phyloP scores from a whole-genome alignment of 208 protist genomes.

The Angomonas ambiguus region DNA sequence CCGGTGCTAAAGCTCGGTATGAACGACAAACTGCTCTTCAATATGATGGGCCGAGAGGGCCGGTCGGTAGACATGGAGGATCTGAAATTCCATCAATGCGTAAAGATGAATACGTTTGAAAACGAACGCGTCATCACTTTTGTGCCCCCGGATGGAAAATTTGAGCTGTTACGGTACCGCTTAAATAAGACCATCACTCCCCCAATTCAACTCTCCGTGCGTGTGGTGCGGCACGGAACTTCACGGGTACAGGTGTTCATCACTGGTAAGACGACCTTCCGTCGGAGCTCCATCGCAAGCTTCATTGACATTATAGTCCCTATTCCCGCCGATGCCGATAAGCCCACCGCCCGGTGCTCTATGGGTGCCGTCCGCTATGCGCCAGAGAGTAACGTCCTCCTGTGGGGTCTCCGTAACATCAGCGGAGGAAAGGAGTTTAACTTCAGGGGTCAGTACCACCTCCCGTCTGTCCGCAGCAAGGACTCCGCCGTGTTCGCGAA shows the following conservation, averaged over 20 bases:
- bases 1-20: constrained; percentile 97
- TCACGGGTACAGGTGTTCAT: constrained; percentile 94
- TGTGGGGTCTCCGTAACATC: constrained; percentile 98
- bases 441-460: constrained; percentile 93
- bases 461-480: constrained; percentile 90
- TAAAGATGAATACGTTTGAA: constrained; percentile 97
- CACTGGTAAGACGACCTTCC: constrained; percentile 92
- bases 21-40: constrained; percentile 95
- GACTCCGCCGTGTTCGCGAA: constrained; percentile 67
- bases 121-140: constrained; percentile 92
- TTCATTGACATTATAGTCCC: constrained; percentile 97
- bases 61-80: constrained; percentile 92
- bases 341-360: constrained; percentile 90
- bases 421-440: constrained; percentile 92
- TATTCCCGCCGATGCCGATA: constrained; percentile 96
- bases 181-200: constrained; percentile 93
- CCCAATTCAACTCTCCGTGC: constrained; percentile 91
- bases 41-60: constrained; percentile 32
- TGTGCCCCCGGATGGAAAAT: constrained; percentile 97
- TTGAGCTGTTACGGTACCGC: constrained; percentile 98
- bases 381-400: constrained; percentile 94
- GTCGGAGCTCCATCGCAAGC: constrained; percentile 90
- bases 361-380: constrained; percentile 93
- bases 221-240: constrained; percentile 85
- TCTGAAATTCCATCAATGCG: constrained; percentile 98